Evolutionary conservation across 1,284 basidiomycete genomes (phyloP).

Genomic region (Takashimella koratensis): DNA sequence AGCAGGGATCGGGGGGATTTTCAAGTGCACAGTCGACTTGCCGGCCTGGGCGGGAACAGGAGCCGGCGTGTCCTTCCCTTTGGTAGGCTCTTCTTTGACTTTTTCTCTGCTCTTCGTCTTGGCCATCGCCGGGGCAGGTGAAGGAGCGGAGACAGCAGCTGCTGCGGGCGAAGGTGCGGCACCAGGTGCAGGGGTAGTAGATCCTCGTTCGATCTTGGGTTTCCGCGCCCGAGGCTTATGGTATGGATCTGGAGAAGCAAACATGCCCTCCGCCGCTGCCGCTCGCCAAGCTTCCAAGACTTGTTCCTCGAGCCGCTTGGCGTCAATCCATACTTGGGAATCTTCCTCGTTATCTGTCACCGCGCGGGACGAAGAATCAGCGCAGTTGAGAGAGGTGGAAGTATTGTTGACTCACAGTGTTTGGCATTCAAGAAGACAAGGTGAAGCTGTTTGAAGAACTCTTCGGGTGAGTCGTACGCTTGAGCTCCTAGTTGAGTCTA

Average conservation of each 20-base stretch:
- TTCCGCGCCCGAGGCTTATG: constrained; percentile 10
- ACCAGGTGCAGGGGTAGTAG: constrained; percentile 1
- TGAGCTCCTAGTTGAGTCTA: constrained; percentile 32
- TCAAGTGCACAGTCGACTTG: no score
- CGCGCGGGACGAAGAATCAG: no score
- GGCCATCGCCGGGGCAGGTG: no score
- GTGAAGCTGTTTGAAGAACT: constrained; percentile 45
- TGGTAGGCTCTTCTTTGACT: neutral
- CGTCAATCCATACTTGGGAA: constrained; percentile 41
- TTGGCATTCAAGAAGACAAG: constrained; percentile 49
- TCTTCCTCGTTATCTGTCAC: constrained; percentile 47
- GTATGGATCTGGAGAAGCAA: constrained; percentile 19
- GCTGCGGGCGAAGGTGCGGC: constrained; percentile 1
- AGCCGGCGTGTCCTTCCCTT: no score
- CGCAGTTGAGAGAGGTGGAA: no score
- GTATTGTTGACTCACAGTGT: constrained; percentile 48
- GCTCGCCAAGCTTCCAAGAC: constrained; percentile 32
- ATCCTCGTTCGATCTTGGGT: constrained; percentile 5
- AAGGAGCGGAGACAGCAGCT: neutral
- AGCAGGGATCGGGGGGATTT: no score
- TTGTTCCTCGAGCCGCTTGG: constrained; percentile 35
- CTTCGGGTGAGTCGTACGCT: constrained; percentile 31
- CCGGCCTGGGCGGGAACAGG: no score
- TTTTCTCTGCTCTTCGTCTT: neutral
- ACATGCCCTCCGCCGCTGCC: constrained; percentile 18